phyloP scores from a whole-genome alignment of 139 green algal genomes.

The Astrephomene gubernaculifera region DNA sequence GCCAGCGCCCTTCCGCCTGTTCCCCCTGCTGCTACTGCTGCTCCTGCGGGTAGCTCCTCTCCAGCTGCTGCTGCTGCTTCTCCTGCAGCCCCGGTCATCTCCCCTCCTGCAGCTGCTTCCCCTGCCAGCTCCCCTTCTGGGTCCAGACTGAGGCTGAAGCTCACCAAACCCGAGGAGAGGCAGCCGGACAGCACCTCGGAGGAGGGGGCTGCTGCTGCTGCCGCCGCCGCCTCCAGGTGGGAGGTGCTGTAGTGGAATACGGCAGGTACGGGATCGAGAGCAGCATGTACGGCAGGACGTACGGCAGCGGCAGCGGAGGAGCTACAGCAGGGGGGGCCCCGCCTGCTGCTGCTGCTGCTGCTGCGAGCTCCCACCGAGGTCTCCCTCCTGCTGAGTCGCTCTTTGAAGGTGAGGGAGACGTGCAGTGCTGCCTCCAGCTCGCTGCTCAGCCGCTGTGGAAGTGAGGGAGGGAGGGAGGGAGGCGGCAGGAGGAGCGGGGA shows the following conservation, averaged over 20 bases:
- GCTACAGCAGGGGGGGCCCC: background rate
- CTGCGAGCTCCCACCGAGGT: too few relatives aligned
- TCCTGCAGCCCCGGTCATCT: too few relatives aligned
- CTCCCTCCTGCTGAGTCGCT: constrained; percentile 21
- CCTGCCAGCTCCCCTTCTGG: too few relatives aligned
- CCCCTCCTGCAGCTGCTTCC: background rate
- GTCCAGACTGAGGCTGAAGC: too few relatives aligned
- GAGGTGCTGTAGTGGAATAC: too few relatives aligned
- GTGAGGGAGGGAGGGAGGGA: background rate
- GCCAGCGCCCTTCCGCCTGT: background rate
- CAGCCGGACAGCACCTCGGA: too few relatives aligned
- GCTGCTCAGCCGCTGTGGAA: constrained; percentile 1
- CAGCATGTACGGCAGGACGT: too few relatives aligned
- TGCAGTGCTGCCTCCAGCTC: constrained; percentile 34
- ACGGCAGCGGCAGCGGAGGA: too few relatives aligned
- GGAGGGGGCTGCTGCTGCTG: too few relatives aligned
- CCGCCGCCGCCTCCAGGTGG: too few relatives aligned
- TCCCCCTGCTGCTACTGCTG: background rate
- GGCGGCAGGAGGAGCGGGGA: background rate
- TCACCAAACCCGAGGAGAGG: too few relatives aligned
- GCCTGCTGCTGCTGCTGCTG: background rate
- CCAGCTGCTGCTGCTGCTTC: background rate
- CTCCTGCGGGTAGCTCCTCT: background rate
- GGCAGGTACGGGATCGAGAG: too few relatives aligned
- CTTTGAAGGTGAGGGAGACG: constrained; percentile 39